Percentiles rank a stretch among this genome's conserved stretches.
Evolutionary conservation across 495 filamentous ascomycete species (phyloP).

Genomic region (Penicillium coffeae): DNA sequence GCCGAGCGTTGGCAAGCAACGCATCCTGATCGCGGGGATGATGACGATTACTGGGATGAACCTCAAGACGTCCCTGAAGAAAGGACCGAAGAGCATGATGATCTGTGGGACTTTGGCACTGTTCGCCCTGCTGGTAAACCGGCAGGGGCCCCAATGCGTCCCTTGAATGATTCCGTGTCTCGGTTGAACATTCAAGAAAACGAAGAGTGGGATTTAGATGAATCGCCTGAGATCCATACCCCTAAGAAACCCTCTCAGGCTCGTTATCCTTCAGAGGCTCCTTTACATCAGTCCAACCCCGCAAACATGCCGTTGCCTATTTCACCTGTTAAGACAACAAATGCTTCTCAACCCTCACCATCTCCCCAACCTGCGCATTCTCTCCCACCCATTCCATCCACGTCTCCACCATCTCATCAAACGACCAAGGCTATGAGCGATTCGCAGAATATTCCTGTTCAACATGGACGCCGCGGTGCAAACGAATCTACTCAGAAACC

Average conservation of each 20-base stretch:
- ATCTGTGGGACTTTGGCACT: conserved; percentile 96
- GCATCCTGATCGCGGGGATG: conserved; percentile 46
- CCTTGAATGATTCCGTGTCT: conserved; percentile 69
- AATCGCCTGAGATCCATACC: too few species aligned
- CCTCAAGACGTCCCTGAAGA: conserved; percentile 35
- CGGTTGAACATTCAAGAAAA: conserved; percentile 57
- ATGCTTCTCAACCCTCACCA: conserved; percentile 3
- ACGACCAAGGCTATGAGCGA: neutral
- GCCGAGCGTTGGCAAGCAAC: conserved; percentile 76
- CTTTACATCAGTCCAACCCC: too few species aligned
- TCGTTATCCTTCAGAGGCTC: too few species aligned
- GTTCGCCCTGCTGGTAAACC: conserved; percentile 66
- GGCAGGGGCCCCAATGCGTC: conserved; percentile 45
- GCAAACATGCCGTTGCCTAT: too few species aligned
- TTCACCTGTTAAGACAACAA: conserved; percentile 2
- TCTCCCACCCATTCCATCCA: neutral
- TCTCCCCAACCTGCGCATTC: neutral
- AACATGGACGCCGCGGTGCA: neutral
- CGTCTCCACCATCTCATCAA: neutral
- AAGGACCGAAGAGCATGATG: conserved; percentile 35
- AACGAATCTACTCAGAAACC: neutral
- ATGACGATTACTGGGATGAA: conserved; percentile 50
- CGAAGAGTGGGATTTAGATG: conserved; percentile 39
- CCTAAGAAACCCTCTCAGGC: too few species aligned
- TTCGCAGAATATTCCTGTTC: neutral